Evolutionary conservation across 2,329 filamentous ascomycete species (phyloP), one percentile per base, ranked within the genome.

Genomic region (Monosporascus sp.): DNA sequence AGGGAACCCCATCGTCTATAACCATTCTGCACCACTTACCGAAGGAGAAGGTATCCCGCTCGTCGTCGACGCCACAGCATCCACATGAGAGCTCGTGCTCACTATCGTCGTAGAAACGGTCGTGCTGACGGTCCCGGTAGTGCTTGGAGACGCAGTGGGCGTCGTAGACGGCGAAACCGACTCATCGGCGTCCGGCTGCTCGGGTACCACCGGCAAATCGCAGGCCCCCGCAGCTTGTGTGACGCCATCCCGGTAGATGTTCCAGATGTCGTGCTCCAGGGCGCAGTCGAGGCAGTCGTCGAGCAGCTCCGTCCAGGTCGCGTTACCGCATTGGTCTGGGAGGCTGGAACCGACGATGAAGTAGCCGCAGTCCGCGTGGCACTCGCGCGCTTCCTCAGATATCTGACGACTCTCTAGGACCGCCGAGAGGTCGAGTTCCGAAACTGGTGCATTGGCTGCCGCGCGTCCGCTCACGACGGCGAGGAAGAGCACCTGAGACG

Each of bases 231-330:
- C 74, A 22, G 70, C 72, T 1, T 58, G 58, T 18, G 58, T 55
- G 20, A 78, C 69, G 9, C 67, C 63, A 18, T 58, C 52, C 17
- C 73, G 70, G 48, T 78, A 78, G 54, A 70, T 67, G 44, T 68
- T 58, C 74, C 74, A 77, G 57, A 78, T 74, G 31, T 75, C 62
- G 50, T 68, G 71, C 20, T 69, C 60, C 34, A 70, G 55, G 42
- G 74, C 74, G 53, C 75, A 78, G 47, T 72, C 62, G 27, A 78
- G 67, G 57, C 68, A 50, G 4, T 31, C 24, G 8, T 50, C 24
- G 48, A 39, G 42, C 37, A 27, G 17, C 7, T 15, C 37, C 4
- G 14, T 27, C 48, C 48, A 50, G 5, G 37, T 27, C 22, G 37
- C 20, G 24, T 31, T 50, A 17, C 64, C 57, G 54, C 69, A 72